Evolutionary conservation across 2,329 filamentous ascomycete species (phyloP).

Genomic region (Ophiobolus disseminans): DNA sequence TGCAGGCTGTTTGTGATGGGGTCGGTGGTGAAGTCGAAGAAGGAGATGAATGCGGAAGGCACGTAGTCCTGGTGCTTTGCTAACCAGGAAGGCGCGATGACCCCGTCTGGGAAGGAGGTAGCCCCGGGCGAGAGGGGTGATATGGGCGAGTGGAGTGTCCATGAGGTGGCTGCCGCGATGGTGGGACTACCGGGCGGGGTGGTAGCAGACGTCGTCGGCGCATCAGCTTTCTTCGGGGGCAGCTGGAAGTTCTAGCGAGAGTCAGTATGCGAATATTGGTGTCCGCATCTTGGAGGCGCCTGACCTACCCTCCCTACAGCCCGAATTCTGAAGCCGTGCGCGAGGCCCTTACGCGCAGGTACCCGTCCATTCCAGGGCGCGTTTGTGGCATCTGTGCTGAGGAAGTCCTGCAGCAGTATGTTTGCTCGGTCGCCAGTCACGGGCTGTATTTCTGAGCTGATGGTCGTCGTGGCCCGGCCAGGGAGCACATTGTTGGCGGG

Average conservation of each 20-base stretch:
- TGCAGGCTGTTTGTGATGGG: conserved; percentile 75
- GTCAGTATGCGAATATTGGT: conserved; percentile 27
- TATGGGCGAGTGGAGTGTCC: conserved; percentile 83
- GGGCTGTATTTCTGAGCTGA: conserved; percentile 74
- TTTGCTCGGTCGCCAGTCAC: conserved; percentile 71
- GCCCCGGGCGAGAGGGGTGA: conserved; percentile 88
- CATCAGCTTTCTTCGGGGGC: conserved; percentile 68
- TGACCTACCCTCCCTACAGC: conserved; percentile 80
- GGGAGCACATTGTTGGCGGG: conserved; percentile 49
- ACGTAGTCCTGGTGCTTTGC: conserved; percentile 86
- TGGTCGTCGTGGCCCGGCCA: conserved; percentile 61
- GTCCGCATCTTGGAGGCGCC: conserved; percentile 34
- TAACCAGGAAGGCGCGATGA: conserved; percentile 83
- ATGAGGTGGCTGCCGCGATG: conserved; percentile 53
- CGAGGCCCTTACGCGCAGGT: conserved; percentile 53
- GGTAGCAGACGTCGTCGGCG: conserved; percentile 60
- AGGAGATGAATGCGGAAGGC: conserved; percentile 80
- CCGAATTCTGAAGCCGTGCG: conserved; percentile 70
- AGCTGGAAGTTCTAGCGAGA: conserved; percentile 60
- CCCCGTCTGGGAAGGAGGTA: conserved; percentile 84
- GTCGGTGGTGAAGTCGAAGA: conserved; percentile 79
- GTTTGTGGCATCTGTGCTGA: conserved; percentile 68
- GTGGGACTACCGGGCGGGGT: conserved; percentile 62
- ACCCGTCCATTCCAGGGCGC: conserved; percentile 72
- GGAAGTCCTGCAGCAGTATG: conserved; percentile 70